Conservation (phyloP, 129 eudicot species). For the Arctium minus region DNA sequence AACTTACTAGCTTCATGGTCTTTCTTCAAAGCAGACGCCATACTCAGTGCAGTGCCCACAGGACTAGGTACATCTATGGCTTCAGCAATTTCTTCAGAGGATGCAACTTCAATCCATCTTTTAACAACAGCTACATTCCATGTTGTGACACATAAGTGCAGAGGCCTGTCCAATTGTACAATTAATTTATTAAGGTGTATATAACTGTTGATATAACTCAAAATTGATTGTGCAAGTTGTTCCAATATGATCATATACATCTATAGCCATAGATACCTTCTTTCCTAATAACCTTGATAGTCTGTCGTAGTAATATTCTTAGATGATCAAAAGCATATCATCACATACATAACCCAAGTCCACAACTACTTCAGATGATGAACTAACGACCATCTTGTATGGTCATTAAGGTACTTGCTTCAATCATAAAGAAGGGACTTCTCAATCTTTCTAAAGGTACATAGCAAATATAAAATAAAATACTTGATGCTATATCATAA, state of each 20-base stretch:
- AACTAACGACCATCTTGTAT: neutral
- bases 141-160: constrained; percentile 79
- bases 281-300: neutral
- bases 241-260: neutral
- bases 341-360: neutral
- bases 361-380: neutral
- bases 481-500: too few relatives aligned
- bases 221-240: neutral
- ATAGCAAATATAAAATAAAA: too few relatives aligned
- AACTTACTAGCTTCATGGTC: constrained; percentile 86
- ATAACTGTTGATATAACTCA: neutral
- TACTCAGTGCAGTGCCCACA: constrained; percentile 90
- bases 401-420: neutral
- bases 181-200: neutral
- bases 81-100: constrained; percentile 60
- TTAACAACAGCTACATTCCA: constrained; percentile 97
- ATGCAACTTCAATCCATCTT: constrained; percentile 92
- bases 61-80: constrained; percentile 86
- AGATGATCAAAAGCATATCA: neutral
- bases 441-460: too few relatives aligned
- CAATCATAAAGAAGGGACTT: too few relatives aligned
- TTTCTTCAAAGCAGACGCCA: constrained; percentile 92
- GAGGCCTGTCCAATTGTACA: constrained; percentile 54
- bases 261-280: neutral
- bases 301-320: neutral